Evolutionary conservation across 2,329 filamentous ascomycete genomes (phyloP).

Genomic region (Sporothrix pseudoabietina): DNA sequence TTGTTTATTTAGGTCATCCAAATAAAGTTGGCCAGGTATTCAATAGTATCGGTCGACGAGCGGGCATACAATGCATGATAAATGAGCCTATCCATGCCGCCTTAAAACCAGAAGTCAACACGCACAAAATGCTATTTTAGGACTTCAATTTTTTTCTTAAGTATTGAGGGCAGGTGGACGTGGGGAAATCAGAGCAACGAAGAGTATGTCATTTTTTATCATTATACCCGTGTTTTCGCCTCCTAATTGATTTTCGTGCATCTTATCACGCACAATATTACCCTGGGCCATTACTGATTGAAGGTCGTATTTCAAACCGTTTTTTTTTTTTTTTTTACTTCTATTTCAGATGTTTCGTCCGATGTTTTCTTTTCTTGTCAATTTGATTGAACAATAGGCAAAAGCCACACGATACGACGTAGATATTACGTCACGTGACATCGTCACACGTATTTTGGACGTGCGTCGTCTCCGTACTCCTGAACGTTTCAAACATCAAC

Average conservation of each 20-base stretch:
- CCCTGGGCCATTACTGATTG: too few relatives aligned
- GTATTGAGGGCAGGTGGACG: not conserved
- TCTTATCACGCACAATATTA: not conserved
- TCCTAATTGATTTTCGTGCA: not conserved
- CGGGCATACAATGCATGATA: not conserved
- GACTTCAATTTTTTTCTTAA: not conserved
- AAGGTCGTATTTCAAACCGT: not conserved
- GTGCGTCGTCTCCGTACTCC: slow-evolving; percentile 1
- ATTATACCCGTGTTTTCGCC: not conserved
- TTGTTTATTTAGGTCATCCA: too few relatives aligned
- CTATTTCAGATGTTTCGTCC: not conserved
- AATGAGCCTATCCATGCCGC: not conserved
- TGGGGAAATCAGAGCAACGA: not conserved
- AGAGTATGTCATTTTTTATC: not conserved
- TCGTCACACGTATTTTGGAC: not conserved
- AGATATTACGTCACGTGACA: slow-evolving; percentile 15
- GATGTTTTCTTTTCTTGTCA: not conserved
- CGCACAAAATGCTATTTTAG: not conserved
- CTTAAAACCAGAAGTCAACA: not conserved
- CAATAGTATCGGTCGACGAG: not conserved
- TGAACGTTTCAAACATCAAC: slow-evolving; percentile 26
- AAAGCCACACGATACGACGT: not conserved
- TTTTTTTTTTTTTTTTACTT: not conserved
- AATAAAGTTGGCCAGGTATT: too few relatives aligned
- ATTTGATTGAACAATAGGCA: not conserved